Base-by-base conservation (phyloP, 164 flowering plant genomes). In the Nymphaea colorata region DNA sequence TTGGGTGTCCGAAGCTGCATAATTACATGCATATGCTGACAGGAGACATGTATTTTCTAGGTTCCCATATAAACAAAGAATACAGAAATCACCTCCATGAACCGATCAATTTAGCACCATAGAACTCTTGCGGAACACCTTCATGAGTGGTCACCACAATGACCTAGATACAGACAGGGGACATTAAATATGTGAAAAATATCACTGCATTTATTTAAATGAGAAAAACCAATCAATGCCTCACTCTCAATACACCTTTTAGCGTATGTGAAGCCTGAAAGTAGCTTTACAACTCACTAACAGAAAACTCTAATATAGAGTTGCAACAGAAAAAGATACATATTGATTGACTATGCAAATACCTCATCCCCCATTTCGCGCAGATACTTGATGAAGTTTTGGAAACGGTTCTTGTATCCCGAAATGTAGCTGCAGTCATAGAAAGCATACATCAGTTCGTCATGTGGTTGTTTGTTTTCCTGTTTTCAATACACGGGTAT, bases 341-440 rank as follows among this genome's bases (percentile, higher is more conserved):
- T 51, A 15, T 51, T 8, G 4, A 51, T 10, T 51, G 57, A 15
- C 8, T 51, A 10, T 8, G 57, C 12, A 41, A 55, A 61, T 85
- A 94, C 99, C 96, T 94, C 99, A 77, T 94, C 99, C 45, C 94
- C 99, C 96, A 94, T 91, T 81, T 91, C 99, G 45, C 99, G 93
- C 41, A 94, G 81, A 75, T 88, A 85, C 70, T 67, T 88, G 64
- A 94, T 94, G 68, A 94, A 94, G 77, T 94, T 91, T 84, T 94
- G 99, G 78, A 91, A 94, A 64, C 99, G 84, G 61, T 94, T 94
- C 71, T 94, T 94, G 64, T 94, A 94, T 47, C 99, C 98, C 17
- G 99, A 94, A 15, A 94, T 87, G 79, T 94, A 91, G 42, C 99
- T 94, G 93, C 80, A 65, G 74, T 44, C 7, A 11, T 61, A 61